Base-by-base conservation (phyloP, 257 asterid genomes). In the Fraxinus quadrangulata region DNA sequence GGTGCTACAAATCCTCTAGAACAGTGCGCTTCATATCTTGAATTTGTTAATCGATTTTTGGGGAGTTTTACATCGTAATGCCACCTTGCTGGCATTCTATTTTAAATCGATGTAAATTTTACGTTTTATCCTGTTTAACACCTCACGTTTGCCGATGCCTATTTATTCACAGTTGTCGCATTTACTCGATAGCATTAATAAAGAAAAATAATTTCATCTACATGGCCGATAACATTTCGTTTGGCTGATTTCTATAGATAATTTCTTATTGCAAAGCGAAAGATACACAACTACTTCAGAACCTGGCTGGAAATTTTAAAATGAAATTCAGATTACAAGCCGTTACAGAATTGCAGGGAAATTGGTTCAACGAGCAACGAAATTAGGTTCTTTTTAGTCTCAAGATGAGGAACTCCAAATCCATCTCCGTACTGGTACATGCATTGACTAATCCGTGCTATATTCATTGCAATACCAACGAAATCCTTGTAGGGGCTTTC, bases 341-440 rank as follows among this genome's bases (percentile, higher is more conserved):
- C 7, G 7, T 34, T 34, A 34, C 61, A 12, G n/a, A 51, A 51
- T 0, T 24, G n/a, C 31, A 61, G 36, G 10, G 79, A 73, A 30
- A 89, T 80, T 63, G 88, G 87, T 21, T 82, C 73, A 54, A 78
- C 84, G 51, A 86, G 36, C 45, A 86, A 77, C 0, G 88, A 79
- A 19, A 81, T 75, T 79, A 89, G 10, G 34, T 85, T 80, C 12
- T 56, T 54, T 79, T 87, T 87, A 4, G 88, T 86, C 47, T 82
- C 79, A 14, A 6, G 47, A 81, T 80, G 75, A 21, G 87, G 92
- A 49, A 73, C 63, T 42, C 89, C 94, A 68, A 78, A 79, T 14
- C 91, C 94, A 79, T 90, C 91, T 61, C 91, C 90, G 39, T 75
- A 68, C 37, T 83, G 88, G 71, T 90, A 90, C 1, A 78, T 45